Evolutionary conservation across 352 stramenopile species (phyloP).

Genomic region (Phytophthora niederhauseri): DNA sequence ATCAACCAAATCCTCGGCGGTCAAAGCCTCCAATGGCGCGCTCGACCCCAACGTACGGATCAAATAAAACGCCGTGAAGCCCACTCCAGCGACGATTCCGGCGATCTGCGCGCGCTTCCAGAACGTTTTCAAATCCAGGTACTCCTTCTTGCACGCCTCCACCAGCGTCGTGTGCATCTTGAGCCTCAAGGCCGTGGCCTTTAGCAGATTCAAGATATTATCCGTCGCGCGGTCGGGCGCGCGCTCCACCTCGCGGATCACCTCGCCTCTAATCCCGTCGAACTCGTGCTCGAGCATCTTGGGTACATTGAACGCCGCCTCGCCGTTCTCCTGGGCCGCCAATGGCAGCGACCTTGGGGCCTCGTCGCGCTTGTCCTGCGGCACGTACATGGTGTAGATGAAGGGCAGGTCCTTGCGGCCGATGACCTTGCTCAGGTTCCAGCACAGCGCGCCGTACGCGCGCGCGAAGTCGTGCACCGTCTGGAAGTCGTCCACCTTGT

Average conservation of each 20-base stretch:
- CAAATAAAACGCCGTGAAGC: slow-evolving; percentile 75
- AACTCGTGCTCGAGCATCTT: slow-evolving; percentile 88
- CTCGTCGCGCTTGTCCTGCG: slow-evolving; percentile 52
- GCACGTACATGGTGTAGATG: slow-evolving; percentile 92
- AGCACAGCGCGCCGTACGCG: slow-evolving; percentile 86
- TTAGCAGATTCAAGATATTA: slow-evolving; percentile 84
- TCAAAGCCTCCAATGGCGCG: slow-evolving; percentile 35
- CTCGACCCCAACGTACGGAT: slow-evolving; percentile 65
- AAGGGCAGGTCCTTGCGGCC: slow-evolving; percentile 87
- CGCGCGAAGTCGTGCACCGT: slow-evolving; percentile 88
- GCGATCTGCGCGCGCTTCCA: slow-evolving; percentile 79
- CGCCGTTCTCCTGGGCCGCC: slow-evolving; percentile 18
- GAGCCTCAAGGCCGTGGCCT: slow-evolving; percentile 73
- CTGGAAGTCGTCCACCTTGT: slow-evolving; percentile 91
- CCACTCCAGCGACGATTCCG: slow-evolving; percentile 61
- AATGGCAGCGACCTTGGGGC: slow-evolving; percentile 15
- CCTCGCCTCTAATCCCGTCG: slow-evolving; percentile 82
- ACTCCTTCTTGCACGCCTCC: slow-evolving; percentile 80
- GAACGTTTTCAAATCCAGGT: slow-evolving; percentile 69
- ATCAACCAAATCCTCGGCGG: slow-evolving; percentile 28
- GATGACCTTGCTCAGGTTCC: slow-evolving; percentile 91
- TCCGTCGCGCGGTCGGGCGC: slow-evolving; percentile 84
- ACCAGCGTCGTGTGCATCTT: slow-evolving; percentile 89
- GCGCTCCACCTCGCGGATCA: slow-evolving; percentile 83
- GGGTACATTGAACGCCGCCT: slow-evolving; percentile 46